These are phyloP conservation scores for Aquilaria agallochum DNA, from an alignment of 441 rosid species.

Conservation along the genomic window DNA sequence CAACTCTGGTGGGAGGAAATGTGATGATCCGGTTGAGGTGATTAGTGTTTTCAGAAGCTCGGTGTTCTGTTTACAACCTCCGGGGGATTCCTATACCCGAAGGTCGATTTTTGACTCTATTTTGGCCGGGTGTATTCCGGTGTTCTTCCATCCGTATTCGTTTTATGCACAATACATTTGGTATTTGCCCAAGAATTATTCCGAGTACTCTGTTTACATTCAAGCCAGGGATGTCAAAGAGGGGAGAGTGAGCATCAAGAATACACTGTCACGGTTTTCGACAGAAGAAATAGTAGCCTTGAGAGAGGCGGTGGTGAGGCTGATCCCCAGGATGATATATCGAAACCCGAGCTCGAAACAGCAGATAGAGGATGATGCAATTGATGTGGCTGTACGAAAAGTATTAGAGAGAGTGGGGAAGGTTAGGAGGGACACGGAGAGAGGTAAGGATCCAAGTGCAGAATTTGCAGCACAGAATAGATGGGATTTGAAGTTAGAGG, in stretches of 20 bases:
- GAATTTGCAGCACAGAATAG: conserved; percentile 16
- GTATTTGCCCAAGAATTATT: conserved; percentile 38
- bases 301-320: conserved; percentile 41
- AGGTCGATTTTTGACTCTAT: conserved; percentile 68
- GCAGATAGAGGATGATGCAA: conserved; percentile 48
- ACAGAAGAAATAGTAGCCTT: conserved; percentile 21
- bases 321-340: conserved; percentile 52
- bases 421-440: conserved; percentile 20
- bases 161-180: conserved; percentile 58
- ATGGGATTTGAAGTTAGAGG: conserved; percentile 11
- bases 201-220: conserved; percentile 46
- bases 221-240: conserved; percentile 29
- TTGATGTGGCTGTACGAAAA: conserved; percentile 45
- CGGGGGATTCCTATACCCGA: conserved; percentile 71
- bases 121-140: conserved; percentile 74
- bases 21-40: conserved; percentile 48
- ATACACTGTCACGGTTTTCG: conserved; percentile 26
- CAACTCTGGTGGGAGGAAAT: conserved; percentile 24
- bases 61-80: conserved; percentile 70
- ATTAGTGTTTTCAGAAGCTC: conserved; percentile 44
- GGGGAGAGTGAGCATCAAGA: conserved; percentile 19
- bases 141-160: conserved; percentile 62
- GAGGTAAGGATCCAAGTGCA: conserved; percentile 24
- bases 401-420: conserved; percentile 33
- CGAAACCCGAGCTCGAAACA: conserved; percentile 28